Percentiles rank a stretch among this genome's conserved stretches.
Conservation (phyloP, 345 rosid genomes). For the Syzygium jambos region DNA sequence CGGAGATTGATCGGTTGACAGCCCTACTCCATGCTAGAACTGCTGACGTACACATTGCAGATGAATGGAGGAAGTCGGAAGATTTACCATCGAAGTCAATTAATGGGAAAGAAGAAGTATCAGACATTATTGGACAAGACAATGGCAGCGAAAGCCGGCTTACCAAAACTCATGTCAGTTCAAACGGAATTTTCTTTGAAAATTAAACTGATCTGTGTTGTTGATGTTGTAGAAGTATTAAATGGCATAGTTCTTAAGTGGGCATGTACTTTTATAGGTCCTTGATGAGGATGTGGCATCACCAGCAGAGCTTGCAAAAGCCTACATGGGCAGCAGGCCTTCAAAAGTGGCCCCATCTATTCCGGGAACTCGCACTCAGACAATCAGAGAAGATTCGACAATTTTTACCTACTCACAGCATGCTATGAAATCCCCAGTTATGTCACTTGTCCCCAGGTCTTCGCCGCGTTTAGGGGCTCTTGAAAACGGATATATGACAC, state of each 20-base stretch:
- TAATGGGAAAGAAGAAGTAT: slow-evolving; percentile 22
- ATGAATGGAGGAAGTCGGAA: slow-evolving; percentile 37
- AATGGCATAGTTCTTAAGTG: not conserved
- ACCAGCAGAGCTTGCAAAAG: slow-evolving; percentile 95
- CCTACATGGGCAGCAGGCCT: slow-evolving; percentile 86
- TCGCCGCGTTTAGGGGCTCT: slow-evolving; percentile 31
- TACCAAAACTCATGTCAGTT: slow-evolving; percentile 13
- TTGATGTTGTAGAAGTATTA: not conserved
- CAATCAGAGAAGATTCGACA: slow-evolving; percentile 36
- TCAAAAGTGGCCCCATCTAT: slow-evolving; percentile 58
- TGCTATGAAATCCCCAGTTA: slow-evolving; percentile 33
- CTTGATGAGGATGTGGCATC: slow-evolving; percentile 60
- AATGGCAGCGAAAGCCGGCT: slow-evolving; percentile 24
- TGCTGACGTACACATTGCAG: slow-evolving; percentile 26
- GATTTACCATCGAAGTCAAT: slow-evolving; percentile 14
- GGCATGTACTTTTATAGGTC: slow-evolving; percentile 31
- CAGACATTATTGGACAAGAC: slow-evolving; percentile 21
- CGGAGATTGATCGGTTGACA: slow-evolving; percentile 80
- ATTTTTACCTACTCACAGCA: slow-evolving; percentile 19
- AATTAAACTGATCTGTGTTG: not conserved
- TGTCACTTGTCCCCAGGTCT: slow-evolving; percentile 42
- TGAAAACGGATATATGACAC: slow-evolving; percentile 67
- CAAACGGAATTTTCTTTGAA: not conserved
- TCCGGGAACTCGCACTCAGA: slow-evolving; percentile 32
- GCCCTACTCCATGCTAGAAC: slow-evolving; percentile 56